These are phyloP conservation scores for Entomortierella beljakovae DNA, from an alignment of 192 early-diverging fungal genomes.

Conservation along the genomic window DNA sequence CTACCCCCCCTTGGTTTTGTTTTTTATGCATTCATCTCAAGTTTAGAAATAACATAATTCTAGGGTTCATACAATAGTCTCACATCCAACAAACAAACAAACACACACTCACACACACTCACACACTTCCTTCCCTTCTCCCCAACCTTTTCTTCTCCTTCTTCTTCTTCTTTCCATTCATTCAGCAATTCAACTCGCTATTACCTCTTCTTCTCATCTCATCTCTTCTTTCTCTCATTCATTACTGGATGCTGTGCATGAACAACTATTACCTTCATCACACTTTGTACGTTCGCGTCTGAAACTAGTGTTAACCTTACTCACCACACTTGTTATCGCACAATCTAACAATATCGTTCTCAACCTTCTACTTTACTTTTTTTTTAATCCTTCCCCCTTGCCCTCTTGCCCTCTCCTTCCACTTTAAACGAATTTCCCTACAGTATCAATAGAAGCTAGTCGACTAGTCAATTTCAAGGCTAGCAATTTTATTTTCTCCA, in stretches of 20 bases:
- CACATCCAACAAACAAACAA: neutral
- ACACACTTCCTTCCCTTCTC: neutral
- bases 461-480: neutral
- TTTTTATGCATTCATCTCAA: neutral
- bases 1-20: neutral
- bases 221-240: neutral
- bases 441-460: neutral
- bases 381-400: neutral
- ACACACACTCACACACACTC: neutral
- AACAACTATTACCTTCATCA: neutral
- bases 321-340: neutral
- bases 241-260: constrained; percentile 7
- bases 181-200: neutral
- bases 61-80: neutral
- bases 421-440: neutral
- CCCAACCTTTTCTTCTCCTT: neutral
- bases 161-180: constrained; percentile 7
- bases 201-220: neutral
- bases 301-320: neutral
- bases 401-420: neutral
- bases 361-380: neutral
- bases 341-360: neutral
- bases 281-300: constrained; percentile 4
- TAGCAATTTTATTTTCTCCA: too few species aligned
- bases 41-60: neutral